Conservation (phyloP, 2,329 filamentous ascomycete genomes). For the Diaporthe vaccinii region DNA sequence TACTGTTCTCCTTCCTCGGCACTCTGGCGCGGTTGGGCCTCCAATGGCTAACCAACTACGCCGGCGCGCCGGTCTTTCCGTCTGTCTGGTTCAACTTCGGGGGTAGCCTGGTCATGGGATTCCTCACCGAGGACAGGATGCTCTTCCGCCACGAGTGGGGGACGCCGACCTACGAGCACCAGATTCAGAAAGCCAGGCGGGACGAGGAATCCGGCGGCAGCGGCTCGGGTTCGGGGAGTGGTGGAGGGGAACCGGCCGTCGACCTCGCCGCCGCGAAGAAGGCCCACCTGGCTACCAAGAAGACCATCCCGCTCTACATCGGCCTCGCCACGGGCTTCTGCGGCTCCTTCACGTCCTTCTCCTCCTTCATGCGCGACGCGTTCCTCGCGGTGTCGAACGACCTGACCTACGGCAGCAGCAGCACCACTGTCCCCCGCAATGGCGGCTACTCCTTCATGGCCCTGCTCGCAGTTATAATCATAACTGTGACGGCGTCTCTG, state of each 20-base stretch:
- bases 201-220: slow-evolving; percentile 55
- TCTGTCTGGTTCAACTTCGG: slow-evolving; percentile 90
- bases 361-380: slow-evolving; percentile 83
- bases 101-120: slow-evolving; percentile 87
- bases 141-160: slow-evolving; percentile 81
- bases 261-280: slow-evolving; percentile 65
- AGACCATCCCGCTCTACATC: slow-evolving; percentile 89
- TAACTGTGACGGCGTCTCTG: slow-evolving; percentile 79
- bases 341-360: slow-evolving; percentile 85
- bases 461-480: slow-evolving; percentile 79
- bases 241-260: slow-evolving; percentile 40
- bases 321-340: slow-evolving; percentile 79
- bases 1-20: slow-evolving; percentile 88
- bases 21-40: slow-evolving; percentile 87
- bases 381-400: slow-evolving; percentile 86
- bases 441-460: slow-evolving; percentile 89
- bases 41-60: slow-evolving; percentile 83
- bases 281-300: slow-evolving; percentile 76
- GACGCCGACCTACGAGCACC: slow-evolving; percentile 54
- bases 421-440: slow-evolving; percentile 65
- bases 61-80: slow-evolving; percentile 81
- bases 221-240: slow-evolving; percentile 41
- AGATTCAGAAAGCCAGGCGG: slow-evolving; percentile 51
- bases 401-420: slow-evolving; percentile 61
- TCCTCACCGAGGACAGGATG: slow-evolving; percentile 82